These are phyloP conservation scores for Pleurotus platypus DNA, from an alignment of 768 basidiomycete genomes.

Conservation along the genomic window DNA sequence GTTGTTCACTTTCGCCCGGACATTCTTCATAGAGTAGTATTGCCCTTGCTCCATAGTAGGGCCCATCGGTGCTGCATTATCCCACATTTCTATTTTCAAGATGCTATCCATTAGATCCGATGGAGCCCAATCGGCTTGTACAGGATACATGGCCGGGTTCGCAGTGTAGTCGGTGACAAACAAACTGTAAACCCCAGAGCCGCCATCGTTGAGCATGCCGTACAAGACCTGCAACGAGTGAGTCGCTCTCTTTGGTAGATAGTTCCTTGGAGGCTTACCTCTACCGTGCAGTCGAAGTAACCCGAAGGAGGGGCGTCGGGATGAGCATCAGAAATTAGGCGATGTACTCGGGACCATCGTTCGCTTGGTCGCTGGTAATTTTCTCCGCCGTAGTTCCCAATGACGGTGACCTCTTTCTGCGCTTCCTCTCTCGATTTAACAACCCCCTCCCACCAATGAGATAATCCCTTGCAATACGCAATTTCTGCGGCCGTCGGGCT, in stretches of 20 bases:
- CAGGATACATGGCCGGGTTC: conserved; percentile 28
- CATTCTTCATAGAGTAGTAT: conserved; percentile 52
- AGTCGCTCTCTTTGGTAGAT: too few relatives aligned
- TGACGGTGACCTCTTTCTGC: background rate
- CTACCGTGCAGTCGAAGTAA: conserved; percentile 62
- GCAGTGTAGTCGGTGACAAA: conserved; percentile 68
- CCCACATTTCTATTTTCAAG: conserved; percentile 61
- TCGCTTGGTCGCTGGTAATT: conserved; percentile 9
- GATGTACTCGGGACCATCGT: conserved; percentile 31
- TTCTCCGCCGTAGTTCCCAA: conserved; percentile 4
- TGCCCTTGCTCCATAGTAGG: conserved; percentile 42
- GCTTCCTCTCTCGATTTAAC: conserved; percentile 6
- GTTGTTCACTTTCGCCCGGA: conserved; percentile 35
- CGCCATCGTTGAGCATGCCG: conserved; percentile 32
- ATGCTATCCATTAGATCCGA: conserved; percentile 37
- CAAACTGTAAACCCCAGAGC: conserved; percentile 34
- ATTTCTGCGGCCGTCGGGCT: conserved; percentile 34
- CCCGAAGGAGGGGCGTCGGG: conserved; percentile 40
- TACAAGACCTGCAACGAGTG: conserved; percentile 41
- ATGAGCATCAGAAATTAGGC: conserved; percentile 46
- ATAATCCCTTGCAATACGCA: conserved; percentile 37
- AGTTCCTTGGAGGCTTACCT: conserved; percentile 33
- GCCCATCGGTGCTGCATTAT: conserved; percentile 38
- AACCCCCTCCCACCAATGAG: conserved; percentile 44
- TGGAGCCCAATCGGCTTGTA: conserved; percentile 46